Conservation (phyloP, 371 early-diverging fungal species). For the Fennellomyces sp. region DNA sequence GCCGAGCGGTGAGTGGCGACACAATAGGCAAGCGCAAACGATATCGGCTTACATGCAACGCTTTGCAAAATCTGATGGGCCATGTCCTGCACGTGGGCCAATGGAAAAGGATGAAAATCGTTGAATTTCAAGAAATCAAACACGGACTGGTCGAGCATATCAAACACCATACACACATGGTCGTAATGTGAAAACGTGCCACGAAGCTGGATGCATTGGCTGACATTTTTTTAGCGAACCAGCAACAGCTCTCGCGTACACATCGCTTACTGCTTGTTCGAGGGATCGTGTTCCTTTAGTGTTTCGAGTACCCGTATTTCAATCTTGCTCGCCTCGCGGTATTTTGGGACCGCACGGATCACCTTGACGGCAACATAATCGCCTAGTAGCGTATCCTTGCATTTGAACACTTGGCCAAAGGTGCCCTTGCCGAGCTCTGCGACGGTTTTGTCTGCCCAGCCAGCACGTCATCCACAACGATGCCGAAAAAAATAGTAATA, state of each 20-base stretch:
- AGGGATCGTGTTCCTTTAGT: constrained; percentile 79
- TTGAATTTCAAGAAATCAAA: constrained; percentile 95
- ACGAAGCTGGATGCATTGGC: constrained; percentile 77
- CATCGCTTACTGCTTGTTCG: constrained; percentile 63
- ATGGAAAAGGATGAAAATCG: constrained; percentile 85
- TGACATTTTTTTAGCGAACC: too few relatives aligned
- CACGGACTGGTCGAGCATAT: constrained; percentile 81
- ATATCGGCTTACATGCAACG: constrained; percentile 73
- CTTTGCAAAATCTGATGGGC: constrained; percentile 76
- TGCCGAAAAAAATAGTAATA: constrained; percentile 9
- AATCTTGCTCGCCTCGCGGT: constrained; percentile 89
- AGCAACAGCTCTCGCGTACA: too few relatives aligned
- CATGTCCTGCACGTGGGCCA: constrained; percentile 83
- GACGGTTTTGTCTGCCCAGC: constrained; percentile 72
- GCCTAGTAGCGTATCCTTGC: constrained; percentile 69
- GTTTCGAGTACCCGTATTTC: constrained; percentile 87
- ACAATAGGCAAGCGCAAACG: neutral
- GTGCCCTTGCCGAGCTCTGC: constrained; percentile 94
- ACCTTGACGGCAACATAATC: constrained; percentile 77
- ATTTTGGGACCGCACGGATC: constrained; percentile 92
- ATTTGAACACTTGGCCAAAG: constrained; percentile 95
- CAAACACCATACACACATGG: constrained; percentile 98
- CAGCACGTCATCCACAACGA: neutral
- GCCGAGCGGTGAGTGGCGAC: neutral
- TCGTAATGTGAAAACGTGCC: constrained; percentile 84